These are phyloP conservation scores for Grosmannia clavigera DNA, from an alignment of 2,329 filamentous ascomycete genomes.

Conservation along the genomic window DNA sequence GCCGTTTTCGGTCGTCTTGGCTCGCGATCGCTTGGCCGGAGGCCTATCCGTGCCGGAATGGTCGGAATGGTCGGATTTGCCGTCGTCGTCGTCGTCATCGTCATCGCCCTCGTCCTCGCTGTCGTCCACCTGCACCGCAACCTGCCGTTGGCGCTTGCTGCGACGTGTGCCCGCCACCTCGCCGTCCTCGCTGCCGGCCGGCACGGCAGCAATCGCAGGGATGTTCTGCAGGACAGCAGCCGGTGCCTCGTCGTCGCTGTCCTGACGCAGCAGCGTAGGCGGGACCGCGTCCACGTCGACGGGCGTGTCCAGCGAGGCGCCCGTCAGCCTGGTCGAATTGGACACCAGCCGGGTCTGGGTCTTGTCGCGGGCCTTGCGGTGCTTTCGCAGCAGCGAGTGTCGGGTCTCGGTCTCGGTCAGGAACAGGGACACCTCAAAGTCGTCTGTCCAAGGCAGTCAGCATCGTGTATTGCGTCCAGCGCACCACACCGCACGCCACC, in stretches of 20 bases:
- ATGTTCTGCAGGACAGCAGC: constrained; percentile 4
- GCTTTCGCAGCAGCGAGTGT: constrained; percentile 76
- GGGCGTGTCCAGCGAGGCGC: constrained; percentile 32
- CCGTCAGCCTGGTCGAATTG: constrained; percentile 50
- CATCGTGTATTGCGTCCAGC: too few species aligned
- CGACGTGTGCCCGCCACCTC: constrained; percentile 14
- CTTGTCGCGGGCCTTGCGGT: constrained; percentile 61
- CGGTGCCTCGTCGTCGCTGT: constrained; percentile 4
- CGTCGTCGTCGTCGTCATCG: constrained; percentile 12
- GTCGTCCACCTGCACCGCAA: constrained; percentile 12
- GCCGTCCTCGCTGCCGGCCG: not conserved
- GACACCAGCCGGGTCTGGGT: constrained; percentile 41
- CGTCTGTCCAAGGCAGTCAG: constrained; percentile 42
- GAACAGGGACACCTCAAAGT: constrained; percentile 92
- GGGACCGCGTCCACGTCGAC: not conserved
- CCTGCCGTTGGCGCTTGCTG: constrained; percentile 18
- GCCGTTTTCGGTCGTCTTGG: constrained; percentile 21
- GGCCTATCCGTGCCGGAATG: constrained; percentile 14
- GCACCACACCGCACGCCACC: too few species aligned
- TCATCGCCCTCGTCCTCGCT: constrained; percentile 18
- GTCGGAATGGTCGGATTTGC: constrained; percentile 23
- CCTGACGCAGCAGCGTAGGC: constrained; percentile 33
- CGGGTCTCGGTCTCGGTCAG: constrained; percentile 74
- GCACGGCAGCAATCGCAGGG: constrained; percentile 4
- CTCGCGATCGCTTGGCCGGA: constrained; percentile 23